phyloP scores from a whole-genome alignment of 2,329 filamentous ascomycete species.

The Epichloe uncinata region DNA sequence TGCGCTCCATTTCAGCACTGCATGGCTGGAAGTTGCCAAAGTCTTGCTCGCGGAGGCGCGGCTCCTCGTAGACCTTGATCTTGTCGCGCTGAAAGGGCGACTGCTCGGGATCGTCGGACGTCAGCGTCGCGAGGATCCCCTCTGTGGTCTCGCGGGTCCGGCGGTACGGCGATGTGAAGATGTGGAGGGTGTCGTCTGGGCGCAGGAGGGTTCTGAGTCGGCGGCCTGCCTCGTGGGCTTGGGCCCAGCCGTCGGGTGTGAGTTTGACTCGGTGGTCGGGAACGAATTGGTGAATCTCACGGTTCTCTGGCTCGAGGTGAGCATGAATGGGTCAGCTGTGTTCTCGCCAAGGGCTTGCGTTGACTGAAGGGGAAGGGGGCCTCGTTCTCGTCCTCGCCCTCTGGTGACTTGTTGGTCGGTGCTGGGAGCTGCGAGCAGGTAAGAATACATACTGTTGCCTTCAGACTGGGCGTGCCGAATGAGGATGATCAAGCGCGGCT shows the following conservation, averaged over 20 bases:
- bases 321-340: not conserved
- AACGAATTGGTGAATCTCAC: slow-evolving; percentile 91
- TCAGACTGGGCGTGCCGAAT: slow-evolving; percentile 60
- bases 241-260: slow-evolving; percentile 61
- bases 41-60: slow-evolving; percentile 85
- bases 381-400: not conserved
- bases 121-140: slow-evolving; percentile 77
- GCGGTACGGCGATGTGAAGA: slow-evolving; percentile 95
- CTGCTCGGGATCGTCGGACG: slow-evolving; percentile 64
- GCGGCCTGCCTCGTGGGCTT: slow-evolving; percentile 75
- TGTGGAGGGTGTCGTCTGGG: slow-evolving; percentile 85
- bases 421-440: too few species aligned
- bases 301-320: slow-evolving; percentile 51
- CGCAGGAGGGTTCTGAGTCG: slow-evolving; percentile 70
- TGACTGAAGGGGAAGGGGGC: not conserved
- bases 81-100: slow-evolving; percentile 72
- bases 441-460: slow-evolving; percentile 60
- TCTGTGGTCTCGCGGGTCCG: slow-evolving; percentile 93
- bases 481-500: slow-evolving; percentile 46
- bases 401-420: not conserved
- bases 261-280: slow-evolving; percentile 94
- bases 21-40: slow-evolving; percentile 99
- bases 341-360: not conserved
- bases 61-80: slow-evolving; percentile 96
- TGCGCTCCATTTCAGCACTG: slow-evolving; percentile 89